Conservation (phyloP, 2,329 filamentous ascomycete genomes). For the Tympanopsis confertula region DNA sequence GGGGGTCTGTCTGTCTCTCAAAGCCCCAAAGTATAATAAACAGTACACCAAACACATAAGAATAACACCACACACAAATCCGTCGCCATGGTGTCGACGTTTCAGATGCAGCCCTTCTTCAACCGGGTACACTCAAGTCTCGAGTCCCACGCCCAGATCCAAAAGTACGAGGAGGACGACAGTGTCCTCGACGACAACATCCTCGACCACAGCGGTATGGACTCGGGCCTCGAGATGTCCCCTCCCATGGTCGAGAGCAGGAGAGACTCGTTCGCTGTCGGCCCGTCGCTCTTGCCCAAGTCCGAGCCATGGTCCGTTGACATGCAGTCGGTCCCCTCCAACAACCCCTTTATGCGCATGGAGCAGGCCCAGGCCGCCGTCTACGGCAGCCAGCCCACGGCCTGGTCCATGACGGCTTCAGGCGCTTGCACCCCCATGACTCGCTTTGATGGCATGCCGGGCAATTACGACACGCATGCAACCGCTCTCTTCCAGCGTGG, state of each 20-base stretch:
- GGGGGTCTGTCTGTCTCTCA: no score
- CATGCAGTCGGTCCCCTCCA: conserved; percentile 40
- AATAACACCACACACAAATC: not conserved
- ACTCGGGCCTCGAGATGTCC: conserved; percentile 52
- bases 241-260: conserved; percentile 50
- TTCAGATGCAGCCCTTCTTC: conserved; percentile 38
- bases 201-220: conserved; percentile 44
- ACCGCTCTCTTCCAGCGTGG: conserved; percentile 23
- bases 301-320: conserved; percentile 51
- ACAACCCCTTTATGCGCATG: conserved; percentile 57
- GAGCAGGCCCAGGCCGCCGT: conserved; percentile 54
- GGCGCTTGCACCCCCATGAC: conserved; percentile 66
- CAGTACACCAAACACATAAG: not conserved
- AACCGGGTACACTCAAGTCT: conserved; percentile 35
- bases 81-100: conserved; percentile 35
- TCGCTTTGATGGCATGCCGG: conserved; percentile 51
- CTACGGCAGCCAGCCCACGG: conserved; percentile 25
- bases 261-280: conserved; percentile 50
- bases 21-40: not conserved
- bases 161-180: conserved; percentile 49
- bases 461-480: conserved; percentile 37
- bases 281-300: conserved; percentile 48
- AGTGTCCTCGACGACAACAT: conserved; percentile 49
- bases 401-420: conserved; percentile 57
- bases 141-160: conserved; percentile 36